Conservation (phyloP, 106 monocot genomes). For the Dendrobium huoshanense region DNA sequence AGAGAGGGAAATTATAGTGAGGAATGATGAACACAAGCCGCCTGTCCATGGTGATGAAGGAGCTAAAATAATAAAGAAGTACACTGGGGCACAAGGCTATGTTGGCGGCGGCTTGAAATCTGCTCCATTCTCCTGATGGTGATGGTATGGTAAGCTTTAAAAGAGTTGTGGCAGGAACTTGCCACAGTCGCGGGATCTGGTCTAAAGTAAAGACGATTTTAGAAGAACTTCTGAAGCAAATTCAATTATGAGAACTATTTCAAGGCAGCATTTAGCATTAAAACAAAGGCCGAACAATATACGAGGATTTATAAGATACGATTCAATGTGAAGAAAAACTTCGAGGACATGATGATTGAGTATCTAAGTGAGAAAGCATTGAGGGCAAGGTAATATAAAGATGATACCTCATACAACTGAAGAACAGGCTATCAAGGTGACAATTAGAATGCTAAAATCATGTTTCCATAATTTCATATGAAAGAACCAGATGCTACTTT, state of each 20-base stretch:
- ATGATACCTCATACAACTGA: too few relatives aligned
- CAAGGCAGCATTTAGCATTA: neutral
- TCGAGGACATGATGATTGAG: too few relatives aligned
- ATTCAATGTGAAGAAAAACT: too few relatives aligned
- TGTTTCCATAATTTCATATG: too few relatives aligned
- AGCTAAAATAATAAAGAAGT: slow-evolving; percentile 60
- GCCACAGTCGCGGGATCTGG: slow-evolving; percentile 55
- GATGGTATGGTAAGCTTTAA: slow-evolving; percentile 86
- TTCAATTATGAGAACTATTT: neutral
- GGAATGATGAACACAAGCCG: slow-evolving; percentile 64
- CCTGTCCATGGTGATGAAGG: slow-evolving; percentile 44
- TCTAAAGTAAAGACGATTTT: neutral
- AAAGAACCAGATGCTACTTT: too few relatives aligned
- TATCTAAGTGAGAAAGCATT: neutral
- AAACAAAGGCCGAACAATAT: too few relatives aligned
- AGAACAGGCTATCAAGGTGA: too few relatives aligned
- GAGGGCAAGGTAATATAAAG: neutral
- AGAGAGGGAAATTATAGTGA: slow-evolving; percentile 47
- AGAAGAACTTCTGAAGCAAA: neutral
- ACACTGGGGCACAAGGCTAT: slow-evolving; percentile 63
- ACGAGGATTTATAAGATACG: too few relatives aligned
- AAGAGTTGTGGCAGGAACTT: slow-evolving; percentile 58
- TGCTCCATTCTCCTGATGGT: slow-evolving; percentile 47
- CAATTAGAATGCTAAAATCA: too few relatives aligned
- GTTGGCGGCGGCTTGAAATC: slow-evolving; percentile 67